Evolutionary conservation across 805 yeast genomes (phyloP), one percentile per base, ranked within the genome.

Genomic region (Nakazawaea molendinolei): DNA sequence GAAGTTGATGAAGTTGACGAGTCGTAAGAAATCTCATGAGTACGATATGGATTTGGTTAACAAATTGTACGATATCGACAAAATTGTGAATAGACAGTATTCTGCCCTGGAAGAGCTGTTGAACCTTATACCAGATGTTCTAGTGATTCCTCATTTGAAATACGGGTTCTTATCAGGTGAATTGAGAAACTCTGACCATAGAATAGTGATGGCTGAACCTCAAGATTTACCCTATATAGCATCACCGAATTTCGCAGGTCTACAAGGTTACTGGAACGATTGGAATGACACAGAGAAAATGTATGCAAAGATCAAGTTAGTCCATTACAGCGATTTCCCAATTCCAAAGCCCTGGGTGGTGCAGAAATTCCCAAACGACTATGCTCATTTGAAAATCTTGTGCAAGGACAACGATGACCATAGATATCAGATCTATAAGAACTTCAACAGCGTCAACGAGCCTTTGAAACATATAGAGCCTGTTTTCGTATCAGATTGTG

Each of bases 301-400:
- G 10, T 41, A 56, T 6, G 42, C 48, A 5, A 51, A 58, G 8
- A 52, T 68, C 5, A 69, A 67, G 46, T 59, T 74, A 36, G 51
- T 77, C 20, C 87, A 80, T 50, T 80, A 73, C 51, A 72, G 81
- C 3, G 87, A 80, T 48, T 65, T 68, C 23, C 86, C 86, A 5
- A 53, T 78, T 5, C 74, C 78, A 0, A 79, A 80, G 48, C 86
- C 86, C 4, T 79, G 86, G 86, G 49, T 48, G 27, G 26, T 42
- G 3, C 53, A 55, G 31, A 45, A 51, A 33, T 44, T 50, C 25
- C 34, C 34, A 8, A 20, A 23, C 8, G 47, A 49, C 23, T 58
- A 58, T 38, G 55, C 53, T 34, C 20, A 39, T n/a, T 44, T 43
- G 30, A 52, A 53, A 39, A 51, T 55, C 3, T 44, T 51, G 26